Conservation (phyloP, 2,329 filamentous ascomycete genomes). For the Pestalotiopsis sp. region DNA sequence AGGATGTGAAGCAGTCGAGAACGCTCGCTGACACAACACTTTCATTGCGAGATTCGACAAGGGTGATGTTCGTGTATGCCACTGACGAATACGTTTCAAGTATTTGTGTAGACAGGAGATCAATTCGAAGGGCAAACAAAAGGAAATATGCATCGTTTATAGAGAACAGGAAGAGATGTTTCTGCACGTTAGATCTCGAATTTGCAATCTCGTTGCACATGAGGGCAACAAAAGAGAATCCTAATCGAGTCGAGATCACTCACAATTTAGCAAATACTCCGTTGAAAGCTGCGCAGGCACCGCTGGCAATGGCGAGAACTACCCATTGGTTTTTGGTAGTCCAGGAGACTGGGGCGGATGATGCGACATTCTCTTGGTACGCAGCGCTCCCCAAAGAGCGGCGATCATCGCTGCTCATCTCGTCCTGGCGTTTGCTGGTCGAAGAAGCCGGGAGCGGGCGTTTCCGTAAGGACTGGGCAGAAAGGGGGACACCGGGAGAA, state of each 20-base stretch:
- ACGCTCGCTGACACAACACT: too few relatives aligned
- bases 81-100: too few relatives aligned
- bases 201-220: too few relatives aligned
- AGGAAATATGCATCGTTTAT: too few relatives aligned
- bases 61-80: too few relatives aligned
- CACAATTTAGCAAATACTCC: constrained; percentile 83
- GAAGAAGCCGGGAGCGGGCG: neutral
- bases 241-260: constrained; percentile 28
- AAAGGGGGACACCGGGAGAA: neutral
- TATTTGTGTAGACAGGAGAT: too few relatives aligned
- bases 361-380: neutral
- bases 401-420: neutral
- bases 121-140: too few relatives aligned
- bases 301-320: constrained; percentile 69
- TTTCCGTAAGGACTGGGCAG: neutral
- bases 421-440: neutral
- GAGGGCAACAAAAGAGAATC: neutral
- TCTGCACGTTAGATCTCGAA: too few relatives aligned
- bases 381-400: neutral
- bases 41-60: too few relatives aligned
- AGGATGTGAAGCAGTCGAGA: too few relatives aligned
- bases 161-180: too few relatives aligned
- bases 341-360: constrained; percentile 20
- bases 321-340: constrained; percentile 55
- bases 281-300: constrained; percentile 77